Conservation (phyloP, 2,329 filamentous ascomycete genomes). For the Trichophyton mentagrophytes region DNA sequence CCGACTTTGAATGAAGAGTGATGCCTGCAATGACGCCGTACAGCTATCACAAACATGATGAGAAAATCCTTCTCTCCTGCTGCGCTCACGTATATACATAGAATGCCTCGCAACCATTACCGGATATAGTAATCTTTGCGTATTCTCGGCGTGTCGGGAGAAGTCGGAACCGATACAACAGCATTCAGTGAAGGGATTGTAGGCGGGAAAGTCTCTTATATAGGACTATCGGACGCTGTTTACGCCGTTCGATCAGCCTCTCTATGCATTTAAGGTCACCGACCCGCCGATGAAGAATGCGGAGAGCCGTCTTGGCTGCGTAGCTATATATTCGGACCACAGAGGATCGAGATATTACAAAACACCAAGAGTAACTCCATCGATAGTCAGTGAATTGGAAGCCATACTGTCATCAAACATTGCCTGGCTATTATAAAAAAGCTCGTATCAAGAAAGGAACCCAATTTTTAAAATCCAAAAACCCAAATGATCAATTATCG, state of each 20-base stretch:
- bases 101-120: not conserved
- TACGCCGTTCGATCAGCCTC: no score
- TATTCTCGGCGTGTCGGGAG: not conserved
- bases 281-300: not conserved
- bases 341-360: not conserved
- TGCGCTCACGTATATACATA: not conserved
- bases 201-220: not conserved
- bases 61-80: not conserved
- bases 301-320: not conserved
- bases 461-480: not conserved
- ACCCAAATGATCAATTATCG: not conserved
- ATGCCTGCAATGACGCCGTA: not conserved
- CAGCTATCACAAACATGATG: not conserved
- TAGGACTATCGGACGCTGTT: not conserved
- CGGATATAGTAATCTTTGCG: not conserved
- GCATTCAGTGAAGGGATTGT: not conserved
- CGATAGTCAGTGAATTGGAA: not conserved
- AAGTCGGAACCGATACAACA: not conserved
- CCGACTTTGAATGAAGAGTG: not conserved
- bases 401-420: not conserved
- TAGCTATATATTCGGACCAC: not conserved
- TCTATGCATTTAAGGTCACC: not conserved
- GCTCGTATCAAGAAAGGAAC: not conserved
- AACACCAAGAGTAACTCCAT: not conserved
- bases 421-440: not conserved